A percentile compares a stretch with the other conserved stretches of the same genome.
Evolutionary conservation across 257 asterid species (phyloP).

Genomic region (Fraxinus cuspidata): DNA sequence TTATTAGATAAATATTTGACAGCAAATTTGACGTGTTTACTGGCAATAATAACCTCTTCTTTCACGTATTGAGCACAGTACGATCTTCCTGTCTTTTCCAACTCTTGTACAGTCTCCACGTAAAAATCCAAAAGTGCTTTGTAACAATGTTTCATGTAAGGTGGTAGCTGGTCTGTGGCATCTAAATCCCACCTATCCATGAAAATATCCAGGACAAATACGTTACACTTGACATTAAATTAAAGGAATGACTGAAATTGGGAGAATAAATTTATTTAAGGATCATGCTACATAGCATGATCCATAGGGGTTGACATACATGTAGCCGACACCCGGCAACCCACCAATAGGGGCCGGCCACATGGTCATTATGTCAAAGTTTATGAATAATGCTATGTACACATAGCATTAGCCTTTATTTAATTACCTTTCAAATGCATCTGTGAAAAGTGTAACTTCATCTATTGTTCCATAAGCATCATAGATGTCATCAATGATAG

Average conservation of each 20-base stretch:
- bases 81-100: slow-evolving; percentile 13
- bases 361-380: no score
- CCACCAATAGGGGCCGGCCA: no score
- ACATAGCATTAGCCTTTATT: no score
- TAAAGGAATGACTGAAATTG: not conserved
- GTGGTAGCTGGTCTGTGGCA: slow-evolving; percentile 21
- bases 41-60: slow-evolving; percentile 15
- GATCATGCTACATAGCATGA: no score
- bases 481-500: slow-evolving; percentile 37
- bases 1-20: no score
- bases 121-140: slow-evolving; percentile 15
- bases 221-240: not conserved
- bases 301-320: no score
- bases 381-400: no score
- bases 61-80: slow-evolving; percentile 9
- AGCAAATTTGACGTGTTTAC: not conserved
- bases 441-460: slow-evolving; percentile 29
- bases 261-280: not conserved
- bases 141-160: slow-evolving; percentile 20
- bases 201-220: not conserved
- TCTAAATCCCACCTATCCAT: slow-evolving; percentile 29
- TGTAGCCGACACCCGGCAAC: no score
- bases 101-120: slow-evolving; percentile 22
- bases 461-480: slow-evolving; percentile 33
- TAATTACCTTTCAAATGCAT: slow-evolving; percentile 27